Evolutionary conservation across 139 green algal species (phyloP), one percentile per base, ranked within the genome.

Genomic region (Volvox reticuliferus): DNA sequence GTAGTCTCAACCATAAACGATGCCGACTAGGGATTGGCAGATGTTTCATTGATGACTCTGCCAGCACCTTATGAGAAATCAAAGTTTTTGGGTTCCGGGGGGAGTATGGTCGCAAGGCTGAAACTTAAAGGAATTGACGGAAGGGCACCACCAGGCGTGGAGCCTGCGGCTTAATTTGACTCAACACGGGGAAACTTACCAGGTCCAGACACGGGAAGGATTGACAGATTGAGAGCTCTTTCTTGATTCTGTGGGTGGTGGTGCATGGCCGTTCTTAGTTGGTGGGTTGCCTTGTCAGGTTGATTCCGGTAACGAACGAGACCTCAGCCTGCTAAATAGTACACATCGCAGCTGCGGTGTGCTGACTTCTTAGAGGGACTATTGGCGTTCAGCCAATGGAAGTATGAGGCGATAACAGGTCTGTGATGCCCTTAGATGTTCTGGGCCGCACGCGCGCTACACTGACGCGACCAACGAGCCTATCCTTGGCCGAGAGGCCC

Each of bases 1-100:
- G 96, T 99, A 99, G 98, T 99, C 97, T 99, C 97, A 99, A 99
- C 97, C 97, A 98, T 99, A 99, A 99, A 99, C 97, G 97, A 99
- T 99, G 97, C 97, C 97, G 97, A 99, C 97, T 99, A 98, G 97
- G 97, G 97, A 94, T 94, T 98, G 96, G 97, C 94, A 95, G 96
- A 95, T 98, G 97, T 99, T 98, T 94, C 94, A 96, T 99, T 95
- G 95, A 99, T 99, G 97, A 99, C 97, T 96, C 96, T 95, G 94
- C 97, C 97, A 98, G 97, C 97, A 99, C 97, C 97, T 99, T 98
- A 98, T 97, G 97, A 99, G 97, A 99, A 99, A 99, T 99, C 97
- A 99, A 98, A 98, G 96, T 99, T 97, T 98, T 98, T 98, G 97
- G 82, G 63, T 88, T 65, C 82, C 81, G 81, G 81, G 83, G 83